phyloP scores from a whole-genome alignment of 2,329 filamentous ascomycete species.

The Colletotrichum ledebouriae region DNA sequence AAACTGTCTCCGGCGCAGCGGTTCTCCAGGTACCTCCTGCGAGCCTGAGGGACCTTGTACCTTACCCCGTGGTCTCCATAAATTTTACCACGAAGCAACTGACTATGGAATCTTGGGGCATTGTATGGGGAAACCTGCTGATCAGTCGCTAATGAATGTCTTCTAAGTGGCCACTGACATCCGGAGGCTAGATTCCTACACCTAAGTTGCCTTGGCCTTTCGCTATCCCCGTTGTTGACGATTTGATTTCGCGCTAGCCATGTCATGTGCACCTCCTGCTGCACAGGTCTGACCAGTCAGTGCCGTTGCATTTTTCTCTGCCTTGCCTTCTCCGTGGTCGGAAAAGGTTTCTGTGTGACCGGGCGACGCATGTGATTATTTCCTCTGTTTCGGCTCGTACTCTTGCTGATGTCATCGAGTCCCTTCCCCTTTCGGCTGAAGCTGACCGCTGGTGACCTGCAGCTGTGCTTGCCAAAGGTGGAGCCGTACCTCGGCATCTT shows the following conservation, averaged over 20 bases:
- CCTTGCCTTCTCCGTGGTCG: background rate
- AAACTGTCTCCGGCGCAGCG: background rate
- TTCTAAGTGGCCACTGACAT: background rate
- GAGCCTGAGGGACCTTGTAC: too few species aligned
- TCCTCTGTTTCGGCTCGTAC: constrained; percentile 26
- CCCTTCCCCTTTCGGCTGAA: background rate
- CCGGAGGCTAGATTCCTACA: constrained; percentile 6
- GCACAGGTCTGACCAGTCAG: constrained; percentile 21
- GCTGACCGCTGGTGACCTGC: background rate
- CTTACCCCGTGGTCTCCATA: constrained; percentile 8
- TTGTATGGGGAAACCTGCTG: constrained; percentile 16
- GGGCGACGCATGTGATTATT: constrained; percentile 37
- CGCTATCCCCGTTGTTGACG: constrained; percentile 15
- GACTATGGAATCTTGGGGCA: background rate
- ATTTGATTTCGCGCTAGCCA: constrained; percentile 19
- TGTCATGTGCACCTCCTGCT: constrained; percentile 36
- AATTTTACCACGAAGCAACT: constrained; percentile 8
- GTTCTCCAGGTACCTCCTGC: background rate
- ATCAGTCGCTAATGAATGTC: constrained; percentile 8
- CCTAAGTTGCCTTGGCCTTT: background rate
- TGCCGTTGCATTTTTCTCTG: constrained; percentile 12
- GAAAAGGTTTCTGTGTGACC: constrained; percentile 8
- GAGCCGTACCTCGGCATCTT: constrained; percentile 38
- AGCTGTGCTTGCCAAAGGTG: constrained; percentile 28
- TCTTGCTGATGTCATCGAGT: constrained; percentile 41